A percentile compares a stretch with the other conserved stretches of the same genome.
These are phyloP conservation scores for Alternaria infectoria DNA, from an alignment of 2,329 filamentous ascomycete species.

Conservation along the genomic window DNA sequence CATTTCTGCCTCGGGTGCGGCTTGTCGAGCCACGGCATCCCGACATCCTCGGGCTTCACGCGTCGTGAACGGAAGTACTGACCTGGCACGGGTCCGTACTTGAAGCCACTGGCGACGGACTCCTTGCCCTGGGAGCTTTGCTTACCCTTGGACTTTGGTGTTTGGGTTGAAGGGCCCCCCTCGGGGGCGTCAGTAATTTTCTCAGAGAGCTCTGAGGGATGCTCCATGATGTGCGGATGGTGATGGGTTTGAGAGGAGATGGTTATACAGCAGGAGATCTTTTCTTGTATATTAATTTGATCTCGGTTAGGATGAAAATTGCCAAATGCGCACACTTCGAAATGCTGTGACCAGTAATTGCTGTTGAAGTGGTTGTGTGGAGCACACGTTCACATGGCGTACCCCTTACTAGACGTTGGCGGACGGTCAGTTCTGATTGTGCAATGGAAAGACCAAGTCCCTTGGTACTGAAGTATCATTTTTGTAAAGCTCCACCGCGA, in stretches of 20 bases:
- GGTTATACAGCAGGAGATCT: not conserved
- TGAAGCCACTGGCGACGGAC: constrained; percentile 15
- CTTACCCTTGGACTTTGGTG: constrained; percentile 6
- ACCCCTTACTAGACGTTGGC: not conserved
- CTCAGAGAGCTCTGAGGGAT: not conserved
- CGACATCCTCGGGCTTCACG: constrained; percentile 73
- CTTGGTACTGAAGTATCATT: not conserved
- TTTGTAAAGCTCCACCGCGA: not conserved
- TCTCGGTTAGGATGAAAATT: not conserved
- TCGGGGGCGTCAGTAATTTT: not conserved
- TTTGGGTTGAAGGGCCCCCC: not conserved
- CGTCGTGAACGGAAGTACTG: constrained; percentile 73
- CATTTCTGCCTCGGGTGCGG: constrained; percentile 82
- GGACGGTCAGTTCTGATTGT: not conserved
- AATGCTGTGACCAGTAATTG: not conserved
- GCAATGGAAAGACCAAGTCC: not conserved
- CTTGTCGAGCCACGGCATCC: constrained; percentile 79
- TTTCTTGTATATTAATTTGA: not conserved
- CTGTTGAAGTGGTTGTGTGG: not conserved
- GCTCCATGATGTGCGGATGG: not conserved
- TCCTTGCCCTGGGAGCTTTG: not conserved
- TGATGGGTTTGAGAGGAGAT: not conserved
- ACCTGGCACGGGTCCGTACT: constrained; percentile 7
- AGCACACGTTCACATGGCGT: not conserved
- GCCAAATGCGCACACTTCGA: not conserved